Percentiles rank a stretch among this genome's conserved stretches.
Conservation (phyloP, 2,329 filamentous ascomycete genomes). For the Scedosporium aurantiacum region DNA sequence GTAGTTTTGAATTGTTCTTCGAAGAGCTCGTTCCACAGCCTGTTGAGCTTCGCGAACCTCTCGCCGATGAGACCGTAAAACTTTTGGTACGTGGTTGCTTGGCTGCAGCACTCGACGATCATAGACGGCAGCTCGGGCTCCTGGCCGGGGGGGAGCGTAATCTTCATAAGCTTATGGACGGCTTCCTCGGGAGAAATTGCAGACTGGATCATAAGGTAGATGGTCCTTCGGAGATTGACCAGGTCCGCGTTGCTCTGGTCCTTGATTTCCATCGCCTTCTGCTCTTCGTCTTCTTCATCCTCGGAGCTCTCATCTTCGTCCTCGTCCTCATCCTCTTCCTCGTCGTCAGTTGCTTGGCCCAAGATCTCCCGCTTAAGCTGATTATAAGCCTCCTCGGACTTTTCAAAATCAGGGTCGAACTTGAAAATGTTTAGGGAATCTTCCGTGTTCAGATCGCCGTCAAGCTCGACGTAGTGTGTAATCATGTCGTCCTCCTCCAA, state of each 20-base stretch:
- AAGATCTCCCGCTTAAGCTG: conserved; percentile 87
- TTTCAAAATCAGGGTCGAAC: conserved; percentile 78
- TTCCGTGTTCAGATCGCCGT: conserved; percentile 68
- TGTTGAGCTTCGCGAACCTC: conserved; percentile 89
- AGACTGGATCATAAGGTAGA: conserved; percentile 96
- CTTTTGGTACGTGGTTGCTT: conserved; percentile 94
- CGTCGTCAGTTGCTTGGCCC: conserved; percentile 81
- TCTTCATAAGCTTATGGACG: conserved; percentile 92
- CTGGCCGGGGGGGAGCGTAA: conserved; percentile 75
- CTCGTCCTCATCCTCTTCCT: conserved; percentile 52
- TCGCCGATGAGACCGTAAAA: conserved; percentile 94
- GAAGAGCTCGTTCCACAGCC: conserved; percentile 87
- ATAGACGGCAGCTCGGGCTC: conserved; percentile 90
- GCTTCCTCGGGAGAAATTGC: conserved; percentile 94
- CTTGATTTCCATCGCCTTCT: conserved; percentile 86
- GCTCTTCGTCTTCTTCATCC: conserved; percentile 64
- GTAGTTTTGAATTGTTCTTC: conserved; percentile 84
- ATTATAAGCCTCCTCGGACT: conserved; percentile 82
- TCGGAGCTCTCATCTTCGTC: conserved; percentile 56
- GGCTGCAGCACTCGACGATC: conserved; percentile 93
- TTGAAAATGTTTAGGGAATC: conserved; percentile 94
- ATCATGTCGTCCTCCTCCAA: conserved; percentile 98
- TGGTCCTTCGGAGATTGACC: conserved; percentile 83
- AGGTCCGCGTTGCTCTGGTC: conserved; percentile 95
- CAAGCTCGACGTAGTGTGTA: conserved; percentile 73